Conservation (phyloP, 495 filamentous ascomycete species). For the Talaromyces stipitatus region DNA sequence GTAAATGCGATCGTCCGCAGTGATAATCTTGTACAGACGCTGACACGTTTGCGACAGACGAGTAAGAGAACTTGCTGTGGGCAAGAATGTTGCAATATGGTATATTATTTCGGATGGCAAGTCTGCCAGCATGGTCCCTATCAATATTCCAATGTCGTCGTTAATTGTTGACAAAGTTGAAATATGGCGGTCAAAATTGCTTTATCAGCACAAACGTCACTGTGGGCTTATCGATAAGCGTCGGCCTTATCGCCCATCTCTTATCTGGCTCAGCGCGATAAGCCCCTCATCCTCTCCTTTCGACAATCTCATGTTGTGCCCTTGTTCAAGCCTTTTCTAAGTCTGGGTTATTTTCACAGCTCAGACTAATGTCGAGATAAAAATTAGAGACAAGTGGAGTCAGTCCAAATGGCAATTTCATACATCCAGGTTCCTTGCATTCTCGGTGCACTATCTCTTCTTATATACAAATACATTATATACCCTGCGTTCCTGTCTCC, state of each 20-base stretch:
- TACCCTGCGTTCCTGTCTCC: conserved; percentile 60
- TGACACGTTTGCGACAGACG: conserved; percentile 43
- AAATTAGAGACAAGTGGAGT: background rate
- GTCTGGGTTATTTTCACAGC: background rate
- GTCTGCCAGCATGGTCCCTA: conserved; percentile 32
- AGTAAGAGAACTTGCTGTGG: conserved; percentile 40
- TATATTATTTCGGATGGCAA: conserved; percentile 57
- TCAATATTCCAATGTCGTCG: background rate
- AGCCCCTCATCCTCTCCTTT: background rate
- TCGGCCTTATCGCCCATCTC: background rate
- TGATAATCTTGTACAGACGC: conserved; percentile 39
- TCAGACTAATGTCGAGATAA: background rate
- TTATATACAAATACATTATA: conserved; percentile 50
- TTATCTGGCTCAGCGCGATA: background rate
- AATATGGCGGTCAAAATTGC: background rate
- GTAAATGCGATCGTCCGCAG: conserved; percentile 46
- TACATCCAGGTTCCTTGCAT: conserved; percentile 11
- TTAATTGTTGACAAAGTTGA: background rate
- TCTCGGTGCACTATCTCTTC: conserved; percentile 12
- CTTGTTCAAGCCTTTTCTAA: background rate
- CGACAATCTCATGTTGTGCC: background rate
- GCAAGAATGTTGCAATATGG: conserved; percentile 45
- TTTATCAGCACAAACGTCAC: background rate
- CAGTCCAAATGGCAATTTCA: conserved; percentile 22
- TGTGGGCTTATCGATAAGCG: background rate